Base-by-base conservation (phyloP, 306 rosid species). In the Vigna angularis region DNA sequence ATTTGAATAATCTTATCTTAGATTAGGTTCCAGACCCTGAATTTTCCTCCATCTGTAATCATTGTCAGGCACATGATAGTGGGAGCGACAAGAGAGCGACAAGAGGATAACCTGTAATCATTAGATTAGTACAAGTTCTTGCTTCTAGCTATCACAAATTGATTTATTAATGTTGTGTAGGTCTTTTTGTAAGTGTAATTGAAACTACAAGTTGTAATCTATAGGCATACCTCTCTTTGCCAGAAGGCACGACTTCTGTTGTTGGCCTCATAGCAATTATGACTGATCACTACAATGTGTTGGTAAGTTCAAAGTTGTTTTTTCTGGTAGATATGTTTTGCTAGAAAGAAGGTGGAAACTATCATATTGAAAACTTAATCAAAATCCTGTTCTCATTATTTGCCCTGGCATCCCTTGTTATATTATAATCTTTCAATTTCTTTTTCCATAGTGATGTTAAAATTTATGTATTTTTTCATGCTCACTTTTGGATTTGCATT, bases 191-290 rank as follows among this genome's bases (percentile, higher is more conserved):
- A n/a, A n/a, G n/a, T n/a, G n/a, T n/a, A n/a, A n/a, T n/a, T n/a
- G n/a, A n/a, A 72, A 72, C 51, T 50, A 62, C 22, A 38, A 9
- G 50, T 52, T 80, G 58, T 80, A 49, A 80, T 86, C 81, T 79
- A 38, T 87, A 93, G 96, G 96, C 96, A n/a, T 93, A 93, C 86
- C 83, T 93, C 70, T 90, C 97, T 73, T 81, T 93, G 74, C 96
- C 97, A 70, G 97, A 93, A 78, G 97, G 97, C 44, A 83, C 89
- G 28, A 94, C 97, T 76, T 90, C 97, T 52, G 93, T 90, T 17
- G 89, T 93, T 82, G 97, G 96, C 81, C 91, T 93, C 64, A 52
- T 72, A 40, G 83, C 83, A 72, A 79, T 79, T 78, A 79, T 79
- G 83, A 79, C 78, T 4, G 83, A 86, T 76, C 93, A 93, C 83